These are phyloP conservation scores for Amauroascus niger DNA, from an alignment of 2,329 filamentous ascomycete species.

Conservation along the genomic window DNA sequence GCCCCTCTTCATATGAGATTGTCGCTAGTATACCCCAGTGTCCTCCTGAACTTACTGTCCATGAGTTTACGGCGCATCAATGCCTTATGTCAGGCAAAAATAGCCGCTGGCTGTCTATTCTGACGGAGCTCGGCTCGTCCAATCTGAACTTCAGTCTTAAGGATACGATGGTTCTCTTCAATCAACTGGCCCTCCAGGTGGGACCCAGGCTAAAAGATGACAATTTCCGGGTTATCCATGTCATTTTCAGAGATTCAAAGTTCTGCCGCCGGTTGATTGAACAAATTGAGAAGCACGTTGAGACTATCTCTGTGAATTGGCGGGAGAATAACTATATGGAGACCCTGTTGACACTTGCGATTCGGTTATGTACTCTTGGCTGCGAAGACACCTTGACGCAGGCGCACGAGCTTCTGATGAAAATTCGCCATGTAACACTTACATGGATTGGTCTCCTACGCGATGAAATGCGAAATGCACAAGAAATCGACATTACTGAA, in stretches of 20 bases:
- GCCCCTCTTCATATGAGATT: conserved; percentile 39
- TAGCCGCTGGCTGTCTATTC: conserved; percentile 41
- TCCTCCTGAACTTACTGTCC: conserved; percentile 36
- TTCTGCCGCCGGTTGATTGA: conserved; percentile 44
- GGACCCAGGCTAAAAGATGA: conserved; percentile 39
- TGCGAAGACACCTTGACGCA: conserved; percentile 14
- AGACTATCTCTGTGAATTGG: conserved; percentile 46
- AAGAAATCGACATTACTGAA: conserved; percentile 31
- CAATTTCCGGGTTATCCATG: conserved; percentile 42
- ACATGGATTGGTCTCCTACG: conserved; percentile 45
- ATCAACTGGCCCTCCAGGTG: conserved; percentile 45
- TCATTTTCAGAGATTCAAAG: conserved; percentile 38
- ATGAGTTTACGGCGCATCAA: conserved; percentile 43
- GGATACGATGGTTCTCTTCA: conserved; percentile 42
- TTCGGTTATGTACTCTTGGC: conserved; percentile 33
- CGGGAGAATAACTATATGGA: conserved; percentile 52
- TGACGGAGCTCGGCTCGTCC: conserved; percentile 43
- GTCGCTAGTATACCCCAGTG: conserved; percentile 41
- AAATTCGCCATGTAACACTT: conserved; percentile 37
- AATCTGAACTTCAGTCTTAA: conserved; percentile 53
- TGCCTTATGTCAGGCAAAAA: conserved; percentile 36
- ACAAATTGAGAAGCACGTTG: conserved; percentile 41
- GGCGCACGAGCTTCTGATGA: conserved; percentile 30
- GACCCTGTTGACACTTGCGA: conserved; percentile 43
- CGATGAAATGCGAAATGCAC: conserved; percentile 35